These are phyloP conservation scores for Sporothrix phasma DNA, from an alignment of 2,329 filamentous ascomycete species.

Conservation along the genomic window DNA sequence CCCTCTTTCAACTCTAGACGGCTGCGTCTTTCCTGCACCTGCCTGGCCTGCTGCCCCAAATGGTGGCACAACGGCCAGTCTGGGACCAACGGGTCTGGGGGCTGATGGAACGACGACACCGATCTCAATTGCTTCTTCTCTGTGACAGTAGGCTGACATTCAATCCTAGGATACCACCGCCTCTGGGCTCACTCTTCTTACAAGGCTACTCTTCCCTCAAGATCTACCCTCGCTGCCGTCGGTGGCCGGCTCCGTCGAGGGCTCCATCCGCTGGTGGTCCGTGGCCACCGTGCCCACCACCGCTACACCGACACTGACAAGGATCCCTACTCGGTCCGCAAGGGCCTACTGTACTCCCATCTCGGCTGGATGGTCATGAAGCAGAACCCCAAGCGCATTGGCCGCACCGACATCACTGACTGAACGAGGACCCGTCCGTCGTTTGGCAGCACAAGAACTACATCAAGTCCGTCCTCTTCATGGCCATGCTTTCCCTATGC, in stretches of 20 bases:
- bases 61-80: not conserved
- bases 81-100: not conserved
- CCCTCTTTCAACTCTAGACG: not conserved
- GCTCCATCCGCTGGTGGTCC: slow-evolving; percentile 86
- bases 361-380: slow-evolving; percentile 90
- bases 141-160: not conserved
- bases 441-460: slow-evolving; percentile 85
- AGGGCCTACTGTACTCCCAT: slow-evolving; percentile 75
- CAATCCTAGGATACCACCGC: slow-evolving; percentile 60
- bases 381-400: slow-evolving; percentile 83
- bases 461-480: slow-evolving; percentile 66
- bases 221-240: slow-evolving; percentile 71
- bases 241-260: slow-evolving; percentile 77
- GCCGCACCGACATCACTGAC: slow-evolving; percentile 79
- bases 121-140: too few relatives aligned
- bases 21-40: not conserved
- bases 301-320: slow-evolving; percentile 88
- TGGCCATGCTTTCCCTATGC: slow-evolving; percentile 68
- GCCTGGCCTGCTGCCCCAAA: not conserved
- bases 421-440: slow-evolving; percentile 78
- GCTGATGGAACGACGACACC: too few relatives aligned
- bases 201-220: slow-evolving; percentile 64
- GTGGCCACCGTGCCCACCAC: slow-evolving; percentile 80
- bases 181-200: slow-evolving; percentile 82
- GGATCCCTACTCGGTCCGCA: slow-evolving; percentile 84